A percentile compares a stretch with the other conserved stretches of the same genome.
These are phyloP conservation scores for Hevea brasiliensis DNA, from an alignment of 345 rosid genomes.

Conservation along the genomic window DNA sequence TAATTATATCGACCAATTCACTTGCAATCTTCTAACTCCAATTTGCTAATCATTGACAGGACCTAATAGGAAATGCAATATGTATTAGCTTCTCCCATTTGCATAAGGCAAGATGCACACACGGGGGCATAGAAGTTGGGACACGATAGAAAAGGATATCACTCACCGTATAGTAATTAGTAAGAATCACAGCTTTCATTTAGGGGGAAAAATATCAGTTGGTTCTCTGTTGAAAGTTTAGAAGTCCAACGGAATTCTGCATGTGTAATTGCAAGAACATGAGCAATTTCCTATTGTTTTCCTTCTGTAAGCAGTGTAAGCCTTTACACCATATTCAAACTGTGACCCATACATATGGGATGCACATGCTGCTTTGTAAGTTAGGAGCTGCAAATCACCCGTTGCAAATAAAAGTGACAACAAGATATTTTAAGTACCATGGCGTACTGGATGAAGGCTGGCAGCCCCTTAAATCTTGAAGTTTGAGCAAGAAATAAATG, in stretches of 20 bases:
- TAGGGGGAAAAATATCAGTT: not conserved
- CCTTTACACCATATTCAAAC: constrained; percentile 47
- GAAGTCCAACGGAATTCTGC: constrained; percentile 37
- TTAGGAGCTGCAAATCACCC: constrained; percentile 54
- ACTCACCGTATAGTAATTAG: too few species aligned
- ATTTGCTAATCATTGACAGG: too few species aligned
- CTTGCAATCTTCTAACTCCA: too few species aligned
- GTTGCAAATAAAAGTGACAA: not conserved
- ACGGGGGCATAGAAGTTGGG: too few species aligned
- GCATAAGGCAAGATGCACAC: too few species aligned
- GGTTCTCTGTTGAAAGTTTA: constrained; percentile 19
- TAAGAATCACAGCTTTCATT: too few species aligned
- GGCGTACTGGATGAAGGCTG: not conserved
- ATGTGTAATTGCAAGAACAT: constrained; percentile 46
- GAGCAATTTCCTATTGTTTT: constrained; percentile 33
- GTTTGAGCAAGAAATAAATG: not conserved
- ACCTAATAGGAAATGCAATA: too few species aligned
- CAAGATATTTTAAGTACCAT: not conserved
- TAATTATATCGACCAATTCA: too few species aligned
- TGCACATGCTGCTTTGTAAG: constrained; percentile 76
- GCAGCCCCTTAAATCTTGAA: too few species aligned
- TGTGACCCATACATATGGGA: constrained; percentile 62
- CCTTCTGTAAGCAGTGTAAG: constrained; percentile 28
- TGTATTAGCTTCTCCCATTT: too few species aligned
- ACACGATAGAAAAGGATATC: too few species aligned